Base-by-base conservation (phyloP, 768 basidiomycete species). In the Boletus insuetus region DNA sequence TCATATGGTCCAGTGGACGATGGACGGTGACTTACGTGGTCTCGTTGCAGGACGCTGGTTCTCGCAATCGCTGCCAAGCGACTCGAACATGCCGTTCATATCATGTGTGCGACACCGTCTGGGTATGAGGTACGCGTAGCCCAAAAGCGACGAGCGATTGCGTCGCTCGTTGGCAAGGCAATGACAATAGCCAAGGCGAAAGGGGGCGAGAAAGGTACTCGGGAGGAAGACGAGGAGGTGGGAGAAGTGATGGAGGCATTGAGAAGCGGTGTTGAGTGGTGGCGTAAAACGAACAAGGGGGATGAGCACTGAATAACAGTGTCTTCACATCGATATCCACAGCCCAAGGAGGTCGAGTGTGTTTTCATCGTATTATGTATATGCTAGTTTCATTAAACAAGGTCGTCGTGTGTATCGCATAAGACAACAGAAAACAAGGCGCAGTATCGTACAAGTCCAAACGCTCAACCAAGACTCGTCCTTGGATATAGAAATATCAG, bases 1-100 rank as follows among this genome's bases (percentile, higher is more conserved):
- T 29, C 29, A 9, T 8, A 29, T 8, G 29, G 29, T 29, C 29
- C 8, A 29, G 2, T 29, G 26, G 29, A 29, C 29, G 29, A 29
- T 20, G 32, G 13, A n/a, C 10, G 22, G 34, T n/a, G 32, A 29
- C 3, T 58, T 19, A 58, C 10, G 9, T 10, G 14, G 9, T 45
- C 31, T 29, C 6, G 12, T 12, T 10, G 8, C 40, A 85, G 84
- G 62, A 67, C 71, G 46, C 61, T 70, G 20, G 62, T 79, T 12
- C 61, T 86, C 16, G 73, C 72, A 24, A 56, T 65, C 1, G 69
- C 72, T 3, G 80, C 84, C 5, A 74, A 68, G 49, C 69, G 72
- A 32, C 66, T 84, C 9, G 86, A 87, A 54, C 77, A 79, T 53
- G 68, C 55, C 5, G 73, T 72, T 2, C 74, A 80, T 41, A 73